Evolutionary conservation across 2,329 filamentous ascomycete genomes (phyloP).

Genomic region (Dryadomyces quercivorus): DNA sequence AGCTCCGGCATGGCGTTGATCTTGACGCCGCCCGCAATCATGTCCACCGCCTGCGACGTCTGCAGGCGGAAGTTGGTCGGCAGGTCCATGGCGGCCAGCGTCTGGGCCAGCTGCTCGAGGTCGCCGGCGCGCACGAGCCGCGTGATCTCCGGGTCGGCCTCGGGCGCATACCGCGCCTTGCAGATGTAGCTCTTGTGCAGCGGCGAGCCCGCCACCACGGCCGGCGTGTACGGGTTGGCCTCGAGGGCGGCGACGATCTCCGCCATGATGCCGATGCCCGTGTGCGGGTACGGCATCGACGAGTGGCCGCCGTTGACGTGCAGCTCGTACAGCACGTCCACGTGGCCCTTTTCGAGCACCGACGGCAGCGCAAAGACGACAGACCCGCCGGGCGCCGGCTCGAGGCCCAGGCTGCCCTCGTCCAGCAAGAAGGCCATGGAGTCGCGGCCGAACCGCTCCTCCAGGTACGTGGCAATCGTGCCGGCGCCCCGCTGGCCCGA

Average conservation of each 20-base stretch:
- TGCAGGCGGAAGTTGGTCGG: constrained; percentile 39
- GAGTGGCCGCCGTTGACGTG: constrained; percentile 47
- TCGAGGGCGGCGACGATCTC: constrained; percentile 35
- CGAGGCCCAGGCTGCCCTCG: constrained; percentile 38
- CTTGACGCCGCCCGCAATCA: constrained; percentile 52
- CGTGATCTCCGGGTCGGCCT: constrained; percentile 26
- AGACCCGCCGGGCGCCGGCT: constrained; percentile 25
- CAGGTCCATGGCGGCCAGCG: constrained; percentile 26
- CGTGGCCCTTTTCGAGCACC: constrained; percentile 48
- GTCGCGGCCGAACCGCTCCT: constrained; percentile 39
- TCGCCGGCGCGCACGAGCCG: constrained; percentile 7
- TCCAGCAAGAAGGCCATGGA: constrained; percentile 44
- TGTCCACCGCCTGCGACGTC: constrained; percentile 48
- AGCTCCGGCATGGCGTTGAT: constrained; percentile 56
- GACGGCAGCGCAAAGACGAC: constrained; percentile 40
- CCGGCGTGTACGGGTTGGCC: constrained; percentile 28
- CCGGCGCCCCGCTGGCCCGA: constrained; percentile 37
- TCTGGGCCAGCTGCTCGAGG: constrained; percentile 27
- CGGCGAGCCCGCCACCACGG: constrained; percentile 18
- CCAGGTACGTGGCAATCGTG: constrained; percentile 30
- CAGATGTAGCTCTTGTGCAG: constrained; percentile 28
- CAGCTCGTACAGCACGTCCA: constrained; percentile 47
- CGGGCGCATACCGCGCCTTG: constrained; percentile 31
- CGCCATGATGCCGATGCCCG: constrained; percentile 38
- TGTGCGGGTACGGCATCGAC: constrained; percentile 42